Evolutionary conservation across 1,284 basidiomycete species (phyloP).

Genomic region (Dichomitus squalens): DNA sequence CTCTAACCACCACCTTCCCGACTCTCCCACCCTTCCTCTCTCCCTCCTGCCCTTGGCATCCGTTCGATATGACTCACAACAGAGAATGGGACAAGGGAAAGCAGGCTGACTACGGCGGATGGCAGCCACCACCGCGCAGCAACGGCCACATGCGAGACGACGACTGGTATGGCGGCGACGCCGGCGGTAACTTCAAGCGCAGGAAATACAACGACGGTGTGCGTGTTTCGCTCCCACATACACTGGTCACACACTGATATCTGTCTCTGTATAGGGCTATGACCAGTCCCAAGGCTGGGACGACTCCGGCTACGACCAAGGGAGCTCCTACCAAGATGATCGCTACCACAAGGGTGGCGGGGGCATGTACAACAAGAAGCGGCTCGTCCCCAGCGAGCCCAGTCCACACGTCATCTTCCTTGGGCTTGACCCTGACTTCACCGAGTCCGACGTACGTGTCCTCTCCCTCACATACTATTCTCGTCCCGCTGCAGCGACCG

Average conservation of each 20-base stretch:
- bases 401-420: constrained; percentile 91
- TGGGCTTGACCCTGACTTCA: constrained; percentile 86
- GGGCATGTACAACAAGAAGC: constrained; percentile 62
- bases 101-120: constrained; percentile 40
- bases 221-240: constrained; percentile 24
- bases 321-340: constrained; percentile 46
- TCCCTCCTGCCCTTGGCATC: not conserved
- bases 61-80: constrained; percentile 64
- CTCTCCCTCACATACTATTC: not conserved
- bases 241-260: not conserved
- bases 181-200: constrained; percentile 71
- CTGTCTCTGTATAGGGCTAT: constrained; percentile 45
- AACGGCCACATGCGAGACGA: constrained; percentile 62
- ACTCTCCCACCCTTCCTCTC: not conserved
- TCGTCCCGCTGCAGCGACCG: not conserved
- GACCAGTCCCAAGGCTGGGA: constrained; percentile 45
- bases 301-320: constrained; percentile 40
- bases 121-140: constrained; percentile 43
- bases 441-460: constrained; percentile 83
- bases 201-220: constrained; percentile 78
- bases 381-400: constrained; percentile 75
- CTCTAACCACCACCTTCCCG: constrained; percentile 21
- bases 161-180: constrained; percentile 68
- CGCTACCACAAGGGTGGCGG: constrained; percentile 38
- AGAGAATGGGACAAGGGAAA: constrained; percentile 84